Base-by-base conservation (phyloP, 768 basidiomycete genomes). In the Amanita subjunquillea region DNA sequence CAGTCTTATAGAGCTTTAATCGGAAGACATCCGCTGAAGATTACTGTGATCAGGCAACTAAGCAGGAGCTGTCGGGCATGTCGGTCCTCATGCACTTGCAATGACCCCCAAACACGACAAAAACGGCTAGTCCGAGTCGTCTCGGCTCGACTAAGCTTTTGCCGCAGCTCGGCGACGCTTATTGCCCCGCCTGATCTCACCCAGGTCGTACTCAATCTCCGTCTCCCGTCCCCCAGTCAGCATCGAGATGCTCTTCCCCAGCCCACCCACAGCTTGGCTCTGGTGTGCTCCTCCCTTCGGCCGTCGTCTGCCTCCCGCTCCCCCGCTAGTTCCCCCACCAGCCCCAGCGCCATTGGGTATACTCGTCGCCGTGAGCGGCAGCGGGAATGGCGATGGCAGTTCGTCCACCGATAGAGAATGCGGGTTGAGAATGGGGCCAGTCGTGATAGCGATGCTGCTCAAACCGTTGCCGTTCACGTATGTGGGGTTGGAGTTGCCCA, bases 341-440 rank as follows among this genome's bases (percentile, higher is more conserved):
- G 52, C 58, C 10, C 58, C 51, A 7, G 64, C 58, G 2, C 60
- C 60, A 23, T 50, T 69, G 59, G 69, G 70, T 38, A 71, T 64
- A n/a, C 72, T 69, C 13, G 74, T 75, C 3, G 78, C 72, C 5
- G 82, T 85, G 9, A 91, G 77, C 1, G 85, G 77, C 8, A 88
- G 72, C 0, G 88, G 86, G 72, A 89, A 91, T 9, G 86, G 87
- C 0, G 90, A 91, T 3, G 89, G 87, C 36, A 92, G 77, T 61
- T 91, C 90, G 57, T 92, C 90, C 38, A 91, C 84, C 3, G 86
- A 77, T 43, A 91, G 82, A 4, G 90, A 91, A 61, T 89, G 86
- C 2, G 89, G 89, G 63, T 90, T 91, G 36, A 79, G 74, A 63
- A 87, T 78, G 0, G 82, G 84, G 0, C 81, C 83, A 2, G 79